Percentiles rank a stretch among this genome's conserved stretches.
phyloP scores from a whole-genome alignment of 495 filamentous ascomycete genomes.

The Articulospora tetracladia region DNA sequence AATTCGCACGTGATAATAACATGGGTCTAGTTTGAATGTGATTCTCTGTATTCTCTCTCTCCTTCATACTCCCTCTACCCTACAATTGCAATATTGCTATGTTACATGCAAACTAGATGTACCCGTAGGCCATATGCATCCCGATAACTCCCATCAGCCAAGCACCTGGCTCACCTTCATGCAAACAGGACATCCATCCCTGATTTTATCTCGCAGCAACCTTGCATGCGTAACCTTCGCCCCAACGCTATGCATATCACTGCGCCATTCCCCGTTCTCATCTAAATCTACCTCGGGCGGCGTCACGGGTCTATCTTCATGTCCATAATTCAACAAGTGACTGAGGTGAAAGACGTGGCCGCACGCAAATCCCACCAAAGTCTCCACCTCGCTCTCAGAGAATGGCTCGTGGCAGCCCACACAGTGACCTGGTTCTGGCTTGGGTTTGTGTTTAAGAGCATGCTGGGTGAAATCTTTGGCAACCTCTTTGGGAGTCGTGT shows the following conservation, averaged over 20 bases:
- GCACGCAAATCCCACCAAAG: conserved; percentile 87
- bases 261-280: conserved; percentile 35
- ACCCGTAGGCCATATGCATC: neutral
- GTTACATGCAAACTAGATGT: neutral
- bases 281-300: conserved; percentile 38
- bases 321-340: conserved; percentile 59
- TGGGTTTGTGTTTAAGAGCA: conserved; percentile 13
- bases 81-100: neutral
- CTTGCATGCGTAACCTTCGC: conserved; percentile 88
- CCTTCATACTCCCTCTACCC: neutral
- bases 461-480: conserved; percentile 7
- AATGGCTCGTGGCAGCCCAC: conserved; percentile 62
- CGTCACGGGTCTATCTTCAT: conserved; percentile 35
- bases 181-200: conserved; percentile 68
- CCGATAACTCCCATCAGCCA: neutral
- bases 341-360: conserved; percentile 86
- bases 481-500: conserved; percentile 6
- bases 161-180: neutral
- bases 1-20: neutral
- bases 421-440: conserved; percentile 49
- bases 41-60: neutral
- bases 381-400: conserved; percentile 59
- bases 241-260: conserved; percentile 60
- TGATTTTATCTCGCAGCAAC: conserved; percentile 65
- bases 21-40: neutral